Evolutionary conservation across 371 early-diverging fungal species (phyloP).

Genomic region (Ecytonucleospora hepatopenaei): DNA sequence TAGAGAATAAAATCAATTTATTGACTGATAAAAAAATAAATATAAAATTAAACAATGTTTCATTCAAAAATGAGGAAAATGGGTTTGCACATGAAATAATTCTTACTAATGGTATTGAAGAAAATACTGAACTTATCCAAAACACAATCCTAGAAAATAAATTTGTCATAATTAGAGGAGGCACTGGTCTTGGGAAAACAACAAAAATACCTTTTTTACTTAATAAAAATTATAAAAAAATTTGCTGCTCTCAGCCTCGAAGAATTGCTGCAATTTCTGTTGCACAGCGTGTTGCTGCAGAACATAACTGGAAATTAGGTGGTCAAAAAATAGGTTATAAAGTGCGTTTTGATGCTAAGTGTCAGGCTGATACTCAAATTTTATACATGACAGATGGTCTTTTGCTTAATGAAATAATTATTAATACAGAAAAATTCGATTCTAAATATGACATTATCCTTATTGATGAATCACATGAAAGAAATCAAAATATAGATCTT

Average conservation of each 20-base stretch:
- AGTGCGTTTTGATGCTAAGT: constrained; percentile 77
- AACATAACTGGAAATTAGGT: constrained; percentile 66
- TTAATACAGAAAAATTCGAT: constrained; percentile 72
- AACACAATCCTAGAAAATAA: constrained; percentile 58
- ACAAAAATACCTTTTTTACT: constrained; percentile 91
- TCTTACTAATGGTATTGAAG: background rate
- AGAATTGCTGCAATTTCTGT: constrained; percentile 91
- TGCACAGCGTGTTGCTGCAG: constrained; percentile 76
- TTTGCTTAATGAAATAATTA: constrained; percentile 66
- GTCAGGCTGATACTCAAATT: constrained; percentile 67
- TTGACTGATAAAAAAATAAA: no score
- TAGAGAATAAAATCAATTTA: no score
- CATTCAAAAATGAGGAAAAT: background rate
- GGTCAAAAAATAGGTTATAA: constrained; percentile 70
- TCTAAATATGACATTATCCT: constrained; percentile 78
- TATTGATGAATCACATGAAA: constrained; percentile 96
- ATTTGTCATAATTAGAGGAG: constrained; percentile 78
- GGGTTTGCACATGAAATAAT: background rate
- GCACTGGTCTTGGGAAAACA: constrained; percentile 97
- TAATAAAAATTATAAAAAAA: constrained; percentile 61
- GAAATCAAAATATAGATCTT: constrained; percentile 81
- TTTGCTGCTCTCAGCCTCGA: constrained; percentile 91
- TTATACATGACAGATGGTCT: constrained; percentile 98
- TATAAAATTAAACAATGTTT: no score
- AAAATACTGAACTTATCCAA: background rate